A percentile compares a stretch with the other conserved stretches of the same genome.
Evolutionary conservation across 148 eudicot species (phyloP).

Genomic region (Rhododendron griersonianum): DNA sequence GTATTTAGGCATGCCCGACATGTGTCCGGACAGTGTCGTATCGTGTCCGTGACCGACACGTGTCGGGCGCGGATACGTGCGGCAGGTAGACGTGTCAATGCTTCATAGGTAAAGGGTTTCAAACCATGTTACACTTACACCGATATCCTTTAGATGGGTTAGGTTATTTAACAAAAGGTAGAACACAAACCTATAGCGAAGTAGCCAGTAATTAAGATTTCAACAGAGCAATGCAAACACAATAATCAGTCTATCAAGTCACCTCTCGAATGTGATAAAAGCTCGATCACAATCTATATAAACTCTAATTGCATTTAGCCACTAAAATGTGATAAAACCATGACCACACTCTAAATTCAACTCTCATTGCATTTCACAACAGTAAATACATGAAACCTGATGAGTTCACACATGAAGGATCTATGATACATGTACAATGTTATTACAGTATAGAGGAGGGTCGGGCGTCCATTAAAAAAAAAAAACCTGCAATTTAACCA

Average conservation of each 20-base stretch:
- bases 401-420: conserved; percentile 34
- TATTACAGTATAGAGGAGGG: conserved; percentile 53
- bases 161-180: background rate
- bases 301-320: background rate
- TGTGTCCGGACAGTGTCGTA: too few species aligned
- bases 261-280: background rate
- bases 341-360: background rate
- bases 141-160: background rate
- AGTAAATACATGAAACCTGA: conserved; percentile 31
- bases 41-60: too few species aligned
- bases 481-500: conserved; percentile 35
- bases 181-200: background rate
- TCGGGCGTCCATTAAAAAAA: conserved; percentile 26
- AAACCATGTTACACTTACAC: background rate
- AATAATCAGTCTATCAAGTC: background rate
- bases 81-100: too few species aligned
- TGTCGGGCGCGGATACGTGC: too few species aligned
- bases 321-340: background rate
- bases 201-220: background rate
- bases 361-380: conserved; percentile 11
- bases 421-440: conserved; percentile 53
- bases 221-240: background rate
- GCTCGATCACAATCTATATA: background rate
- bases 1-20: too few species aligned
- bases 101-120: background rate